Base-by-base conservation (phyloP, 2,329 filamentous ascomycete species). In the Teratosphaeria destructans region DNA sequence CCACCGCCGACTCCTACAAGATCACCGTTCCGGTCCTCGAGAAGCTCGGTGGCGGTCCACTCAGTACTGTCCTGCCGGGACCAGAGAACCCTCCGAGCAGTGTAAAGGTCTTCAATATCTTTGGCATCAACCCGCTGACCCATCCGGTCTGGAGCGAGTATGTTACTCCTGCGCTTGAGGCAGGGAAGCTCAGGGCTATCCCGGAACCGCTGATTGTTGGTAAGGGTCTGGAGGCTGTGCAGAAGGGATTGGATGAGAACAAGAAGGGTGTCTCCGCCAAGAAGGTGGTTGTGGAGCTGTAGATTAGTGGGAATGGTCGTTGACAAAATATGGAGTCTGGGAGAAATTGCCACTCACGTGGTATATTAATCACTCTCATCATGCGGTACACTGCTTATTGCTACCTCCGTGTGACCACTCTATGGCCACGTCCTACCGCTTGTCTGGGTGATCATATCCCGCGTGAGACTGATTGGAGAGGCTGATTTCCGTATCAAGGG, bases 151-250 rank as follows among this genome's bases (percentile, higher is more conserved):
- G 69, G 69, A 61, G 65, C 57, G 59, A 66, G 6, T 73, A 64
- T 52, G 54, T 72, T 2, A 62, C 63, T 19, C 62, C 62, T 32
- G 77, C 75, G 1, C 58, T 78, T 59, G 71, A 66, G 23, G 60
- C 67, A 16, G 71, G 71, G 0, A 66, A 64, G 56, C 70, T 73
- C 60, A 62, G 67, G 59, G 61, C 67, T 52, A 67, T 71, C 12
- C 76, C 76, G 6, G 67, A 71, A 59, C 66, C 74, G 5, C 52
- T 72, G 35, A 67, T 78, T 6, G 65, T 77, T 23, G 74, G 73
- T 0, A 71, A 73, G 60, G 75, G 75, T 6, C 54, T 72, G 39
- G 69, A 70, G 63, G 60, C 35, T 57, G 62, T 72, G 52, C 70
- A 72, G 63, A 66, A 67, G 59, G 70, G 66, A 10, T 39, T 71